Evolutionary conservation across 345 rosid genomes (phyloP).

Genomic region (Lumnitzera racemosa): DNA sequence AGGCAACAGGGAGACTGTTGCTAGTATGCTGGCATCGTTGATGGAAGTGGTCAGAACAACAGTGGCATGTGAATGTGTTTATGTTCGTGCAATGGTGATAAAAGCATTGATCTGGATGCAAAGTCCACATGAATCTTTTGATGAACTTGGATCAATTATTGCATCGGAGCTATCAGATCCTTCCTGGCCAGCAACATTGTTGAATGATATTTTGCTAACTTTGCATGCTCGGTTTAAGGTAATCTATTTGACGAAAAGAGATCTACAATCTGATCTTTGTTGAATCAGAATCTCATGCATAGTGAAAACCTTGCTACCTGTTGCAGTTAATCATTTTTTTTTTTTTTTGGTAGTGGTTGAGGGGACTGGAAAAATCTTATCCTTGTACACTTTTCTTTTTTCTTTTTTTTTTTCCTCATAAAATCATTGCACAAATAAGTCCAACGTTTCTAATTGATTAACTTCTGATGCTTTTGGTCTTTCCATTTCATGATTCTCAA

Average conservation of each 20-base stretch:
- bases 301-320: too few relatives aligned
- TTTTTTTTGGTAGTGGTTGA: too few relatives aligned
- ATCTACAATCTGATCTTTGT: too few relatives aligned
- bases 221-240: constrained; percentile 99
- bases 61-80: constrained; percentile 98
- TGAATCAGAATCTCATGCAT: too few relatives aligned
- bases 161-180: constrained; percentile 99
- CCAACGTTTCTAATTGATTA: too few relatives aligned
- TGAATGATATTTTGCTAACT: constrained; percentile 93
- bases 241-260: constrained; percentile 7
- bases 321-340: too few relatives aligned
- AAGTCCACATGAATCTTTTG: constrained; percentile 87
- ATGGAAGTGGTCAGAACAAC: constrained; percentile 99
- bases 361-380: too few relatives aligned
- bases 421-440: too few relatives aligned
- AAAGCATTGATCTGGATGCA: constrained; percentile 99
- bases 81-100: constrained; percentile 96
- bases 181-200: constrained; percentile 82
- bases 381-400: too few relatives aligned
- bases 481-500: too few relatives aligned
- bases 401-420: too few relatives aligned
- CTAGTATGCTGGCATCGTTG: constrained; percentile 80
- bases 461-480: too few relatives aligned
- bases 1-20: constrained; percentile 80
- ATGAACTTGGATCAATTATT: constrained; percentile 88